These are phyloP conservation scores for Lactuca saligna DNA, from an alignment of 129 eudicot genomes.

Conservation along the genomic window DNA sequence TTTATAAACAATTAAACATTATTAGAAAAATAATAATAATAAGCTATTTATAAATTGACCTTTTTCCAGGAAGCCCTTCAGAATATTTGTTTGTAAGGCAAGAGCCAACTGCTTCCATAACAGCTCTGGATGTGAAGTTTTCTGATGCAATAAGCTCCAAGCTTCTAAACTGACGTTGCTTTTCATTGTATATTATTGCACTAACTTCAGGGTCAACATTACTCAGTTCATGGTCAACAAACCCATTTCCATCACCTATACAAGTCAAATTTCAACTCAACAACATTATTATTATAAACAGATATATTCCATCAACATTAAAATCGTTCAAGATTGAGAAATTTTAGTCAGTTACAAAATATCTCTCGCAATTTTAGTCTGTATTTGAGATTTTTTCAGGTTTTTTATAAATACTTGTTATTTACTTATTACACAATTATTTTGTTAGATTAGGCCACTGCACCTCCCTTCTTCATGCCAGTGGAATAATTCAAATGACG, in stretches of 20 bases:
- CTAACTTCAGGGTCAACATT: slow-evolving; percentile 82
- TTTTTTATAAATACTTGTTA: no score
- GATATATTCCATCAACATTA: no score
- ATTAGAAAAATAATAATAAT: no score
- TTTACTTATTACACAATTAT: no score
- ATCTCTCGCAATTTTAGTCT: no score
- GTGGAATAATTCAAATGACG: no score
- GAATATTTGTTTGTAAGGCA: slow-evolving; percentile 95
- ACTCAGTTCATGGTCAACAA: slow-evolving; percentile 61
- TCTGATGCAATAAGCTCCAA: slow-evolving; percentile 97
- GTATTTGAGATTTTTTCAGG: no score
- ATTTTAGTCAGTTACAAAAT: no score
- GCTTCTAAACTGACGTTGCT: slow-evolving; percentile 80
- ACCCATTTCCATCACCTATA: slow-evolving; percentile 52
- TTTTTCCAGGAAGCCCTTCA: slow-evolving; percentile 96
- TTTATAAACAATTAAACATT: no score
- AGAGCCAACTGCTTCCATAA: slow-evolving; percentile 99
- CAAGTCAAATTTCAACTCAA: neutral
- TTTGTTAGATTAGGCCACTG: no score
- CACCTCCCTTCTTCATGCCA: no score
- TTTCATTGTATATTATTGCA: slow-evolving; percentile 67
- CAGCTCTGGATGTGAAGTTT: slow-evolving; percentile 95
- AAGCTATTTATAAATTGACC: slow-evolving; percentile 31
- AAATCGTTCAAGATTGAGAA: neutral
- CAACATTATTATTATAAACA: no score